Percentiles rank a stretch among this genome's conserved stretches.
Evolutionary conservation across 2,329 filamentous ascomycete species (phyloP).

Genomic region (Diaporthe humulicola): DNA sequence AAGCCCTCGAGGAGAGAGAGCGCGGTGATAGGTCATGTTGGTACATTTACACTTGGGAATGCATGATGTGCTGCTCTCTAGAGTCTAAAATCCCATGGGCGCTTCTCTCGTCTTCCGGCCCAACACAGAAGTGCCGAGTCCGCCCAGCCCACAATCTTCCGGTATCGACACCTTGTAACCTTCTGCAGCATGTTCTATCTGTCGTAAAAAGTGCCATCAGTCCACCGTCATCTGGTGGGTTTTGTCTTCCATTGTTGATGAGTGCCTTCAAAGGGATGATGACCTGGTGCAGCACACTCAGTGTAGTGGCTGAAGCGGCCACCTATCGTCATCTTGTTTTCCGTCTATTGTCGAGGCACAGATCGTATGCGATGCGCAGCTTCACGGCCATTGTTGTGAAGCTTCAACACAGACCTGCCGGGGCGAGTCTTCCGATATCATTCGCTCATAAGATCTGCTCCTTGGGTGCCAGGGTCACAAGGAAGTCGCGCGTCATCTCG

Average conservation of each 20-base stretch:
- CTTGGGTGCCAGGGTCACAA: slow-evolving; percentile 72
- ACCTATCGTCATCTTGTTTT: neutral
- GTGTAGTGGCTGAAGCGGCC: neutral
- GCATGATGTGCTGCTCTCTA: slow-evolving; percentile 30
- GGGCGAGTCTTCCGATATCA: neutral
- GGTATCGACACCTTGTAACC: slow-evolving; percentile 3
- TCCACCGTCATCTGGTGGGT: neutral
- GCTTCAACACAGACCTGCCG: neutral
- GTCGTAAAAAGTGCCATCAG: slow-evolving; percentile 5
- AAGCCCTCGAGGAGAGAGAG: neutral
- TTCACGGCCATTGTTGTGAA: neutral
- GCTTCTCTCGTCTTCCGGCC: neutral
- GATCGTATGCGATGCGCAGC: neutral
- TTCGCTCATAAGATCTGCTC: slow-evolving; percentile 45
- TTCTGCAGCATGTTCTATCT: slow-evolving; percentile 15
- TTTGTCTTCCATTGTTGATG: neutral
- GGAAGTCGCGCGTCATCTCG: slow-evolving; percentile 90
- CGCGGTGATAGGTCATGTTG: slow-evolving; percentile 12
- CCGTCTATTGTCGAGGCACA: neutral
- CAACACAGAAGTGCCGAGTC: neutral
- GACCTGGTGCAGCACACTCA: neutral
- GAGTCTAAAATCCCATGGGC: slow-evolving; percentile 24
- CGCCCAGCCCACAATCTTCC: neutral
- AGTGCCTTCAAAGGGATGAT: neutral
- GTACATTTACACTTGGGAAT: slow-evolving; percentile 30